Evolutionary conservation across 768 basidiomycete genomes (phyloP).

Genomic region (Boletellus emodensis): DNA sequence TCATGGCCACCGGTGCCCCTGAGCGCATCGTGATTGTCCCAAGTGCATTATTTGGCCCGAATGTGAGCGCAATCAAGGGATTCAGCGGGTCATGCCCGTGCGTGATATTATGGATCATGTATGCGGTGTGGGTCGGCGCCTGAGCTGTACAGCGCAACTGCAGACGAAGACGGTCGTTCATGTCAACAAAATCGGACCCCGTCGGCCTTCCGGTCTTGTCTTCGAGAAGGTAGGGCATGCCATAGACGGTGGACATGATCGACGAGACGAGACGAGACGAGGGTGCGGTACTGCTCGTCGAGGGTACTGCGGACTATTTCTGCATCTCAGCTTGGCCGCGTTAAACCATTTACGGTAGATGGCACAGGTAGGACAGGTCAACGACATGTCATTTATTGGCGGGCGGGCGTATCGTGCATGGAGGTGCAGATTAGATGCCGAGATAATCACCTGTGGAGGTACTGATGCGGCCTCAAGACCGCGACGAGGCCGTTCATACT

Average conservation of each 20-base stretch:
- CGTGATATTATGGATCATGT: constrained; percentile 48
- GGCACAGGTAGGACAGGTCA: constrained; percentile 15
- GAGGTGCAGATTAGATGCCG: constrained; percentile 19
- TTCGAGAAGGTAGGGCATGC: constrained; percentile 60
- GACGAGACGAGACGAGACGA: constrained; percentile 1
- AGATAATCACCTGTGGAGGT: constrained; percentile 10
- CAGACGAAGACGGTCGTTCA: constrained; percentile 57
- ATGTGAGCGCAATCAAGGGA: constrained; percentile 49
- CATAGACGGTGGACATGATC: constrained; percentile 40
- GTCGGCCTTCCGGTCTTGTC: constrained; percentile 53
- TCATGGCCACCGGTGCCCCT: constrained; percentile 42
- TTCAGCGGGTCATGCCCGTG: constrained; percentile 24
- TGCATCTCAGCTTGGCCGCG: constrained; percentile 5
- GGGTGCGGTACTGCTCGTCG: neutral
- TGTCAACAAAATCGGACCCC: constrained; percentile 58
- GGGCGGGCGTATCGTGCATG: constrained; percentile 20
- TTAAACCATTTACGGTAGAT: constrained; percentile 23
- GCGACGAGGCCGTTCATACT: constrained; percentile 18
- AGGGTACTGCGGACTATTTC: constrained; percentile 22
- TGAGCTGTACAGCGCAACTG: constrained; percentile 45
- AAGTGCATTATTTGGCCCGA: constrained; percentile 45
- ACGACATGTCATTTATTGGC: constrained; percentile 12
- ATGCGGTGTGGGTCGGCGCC: constrained; percentile 41
- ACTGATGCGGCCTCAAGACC: constrained; percentile 14
- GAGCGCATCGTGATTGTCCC: constrained; percentile 49